A percentile compares a stretch with the other conserved stretches of the same genome.
phyloP scores from a whole-genome alignment of 2,329 filamentous ascomycete genomes.

The Trichoderma asperellum region DNA sequence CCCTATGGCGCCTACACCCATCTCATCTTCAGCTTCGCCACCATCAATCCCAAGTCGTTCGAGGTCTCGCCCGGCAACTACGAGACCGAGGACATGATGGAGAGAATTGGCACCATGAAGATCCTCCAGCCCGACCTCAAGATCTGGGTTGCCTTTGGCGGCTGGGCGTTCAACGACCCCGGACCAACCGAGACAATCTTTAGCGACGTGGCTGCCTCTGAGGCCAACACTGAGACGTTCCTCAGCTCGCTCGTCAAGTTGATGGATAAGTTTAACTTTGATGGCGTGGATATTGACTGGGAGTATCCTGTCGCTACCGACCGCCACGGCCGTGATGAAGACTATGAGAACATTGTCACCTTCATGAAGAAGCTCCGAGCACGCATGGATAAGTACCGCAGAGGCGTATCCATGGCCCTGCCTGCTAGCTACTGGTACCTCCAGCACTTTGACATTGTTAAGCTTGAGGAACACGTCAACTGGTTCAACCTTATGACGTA shows the following conservation, averaged over 20 bases:
- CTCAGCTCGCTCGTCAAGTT: not conserved
- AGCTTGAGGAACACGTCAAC: slow-evolving; percentile 37
- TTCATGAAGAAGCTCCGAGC: not conserved
- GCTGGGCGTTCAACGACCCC: slow-evolving; percentile 44
- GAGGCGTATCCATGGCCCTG: not conserved
- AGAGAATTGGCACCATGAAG: slow-evolving; percentile 1
- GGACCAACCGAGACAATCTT: slow-evolving; percentile 31
- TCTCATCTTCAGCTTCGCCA: slow-evolving; percentile 43
- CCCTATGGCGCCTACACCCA: slow-evolving; percentile 35
- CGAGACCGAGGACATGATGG: slow-evolving; percentile 6
- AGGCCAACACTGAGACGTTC: not conserved
- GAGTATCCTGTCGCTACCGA: slow-evolving; percentile 34
- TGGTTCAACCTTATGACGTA: slow-evolving; percentile 50
- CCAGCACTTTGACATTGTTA: slow-evolving; percentile 30
- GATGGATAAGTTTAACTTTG: slow-evolving; percentile 30
- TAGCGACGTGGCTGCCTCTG: not conserved
- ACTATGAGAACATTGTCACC: slow-evolving; percentile 34
- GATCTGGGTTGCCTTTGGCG: slow-evolving; percentile 12
- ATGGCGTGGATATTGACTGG: too few species aligned
- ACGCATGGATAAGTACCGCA: not conserved
- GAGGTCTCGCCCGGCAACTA: not conserved
- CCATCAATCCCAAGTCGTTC: slow-evolving; percentile 39
- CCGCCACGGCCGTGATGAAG: slow-evolving; percentile 34
- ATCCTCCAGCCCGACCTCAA: not conserved
- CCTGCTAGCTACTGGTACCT: slow-evolving; percentile 30